Conservation (phyloP, 78 protist species). For the Dictyostelium firmibasis region DNA sequence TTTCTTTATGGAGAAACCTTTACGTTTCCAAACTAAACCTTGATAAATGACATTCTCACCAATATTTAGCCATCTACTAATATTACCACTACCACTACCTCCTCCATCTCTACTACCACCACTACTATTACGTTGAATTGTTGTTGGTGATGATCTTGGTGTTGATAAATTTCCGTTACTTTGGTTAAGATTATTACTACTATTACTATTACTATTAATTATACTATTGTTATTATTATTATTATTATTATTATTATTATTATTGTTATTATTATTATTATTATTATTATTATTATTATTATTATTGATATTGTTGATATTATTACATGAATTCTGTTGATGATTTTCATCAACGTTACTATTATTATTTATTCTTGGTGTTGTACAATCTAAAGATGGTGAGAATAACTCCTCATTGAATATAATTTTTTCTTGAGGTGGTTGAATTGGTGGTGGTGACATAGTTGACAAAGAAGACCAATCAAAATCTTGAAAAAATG, state of each 20-base stretch:
- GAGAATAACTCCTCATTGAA: conserved; percentile 57
- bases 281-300: background rate
- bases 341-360: background rate
- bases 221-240: background rate
- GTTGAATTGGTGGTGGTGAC: conserved; percentile 74
- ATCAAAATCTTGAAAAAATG: conserved; percentile 82
- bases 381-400: background rate
- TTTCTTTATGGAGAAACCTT: conserved; percentile 74
- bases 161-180: background rate
- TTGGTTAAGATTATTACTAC: background rate
- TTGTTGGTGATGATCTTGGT: background rate
- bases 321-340: background rate
- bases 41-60: conserved; percentile 75
- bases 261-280: no score
- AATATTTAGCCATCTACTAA: conserved; percentile 18
- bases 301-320: background rate
- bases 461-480: conserved; percentile 50
- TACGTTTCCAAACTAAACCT: conserved; percentile 82
- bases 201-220: background rate
- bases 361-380: conserved; percentile 12
- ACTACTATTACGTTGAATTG: conserved; percentile 4
- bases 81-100: background rate
- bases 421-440: conserved; percentile 30
- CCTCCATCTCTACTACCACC: conserved; percentile 12
- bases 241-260: no score